phyloP scores from a whole-genome alignment of 2,329 filamentous ascomycete genomes.

The Claviceps capensis region DNA sequence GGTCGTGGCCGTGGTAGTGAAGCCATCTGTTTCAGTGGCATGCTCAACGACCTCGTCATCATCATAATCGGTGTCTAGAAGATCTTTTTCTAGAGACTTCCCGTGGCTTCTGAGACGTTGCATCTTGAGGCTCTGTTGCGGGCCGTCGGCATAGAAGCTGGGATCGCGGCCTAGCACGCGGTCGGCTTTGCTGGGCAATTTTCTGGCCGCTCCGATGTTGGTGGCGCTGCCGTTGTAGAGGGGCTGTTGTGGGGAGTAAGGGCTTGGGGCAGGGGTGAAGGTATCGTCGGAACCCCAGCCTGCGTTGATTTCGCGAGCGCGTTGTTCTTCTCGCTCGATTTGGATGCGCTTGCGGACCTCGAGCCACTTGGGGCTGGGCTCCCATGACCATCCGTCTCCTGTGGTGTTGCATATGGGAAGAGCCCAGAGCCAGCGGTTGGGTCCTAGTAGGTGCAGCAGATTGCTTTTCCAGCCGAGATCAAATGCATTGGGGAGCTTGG shows the following conservation, averaged over 20 bases:
- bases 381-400: conserved; percentile 92
- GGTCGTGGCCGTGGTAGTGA: not conserved
- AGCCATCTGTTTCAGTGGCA: conserved; percentile 7
- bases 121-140: conserved; percentile 28
- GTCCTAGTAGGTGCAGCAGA: conserved; percentile 68
- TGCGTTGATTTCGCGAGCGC: conserved; percentile 48
- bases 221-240: not conserved
- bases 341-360: conserved; percentile 53
- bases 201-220: conserved; percentile 16
- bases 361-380: conserved; percentile 67
- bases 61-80: conserved; percentile 25
- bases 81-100: conserved; percentile 28
- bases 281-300: conserved; percentile 43
- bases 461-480: conserved; percentile 78
- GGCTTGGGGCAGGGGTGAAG: not conserved
- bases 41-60: not conserved
- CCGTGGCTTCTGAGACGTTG: conserved; percentile 33
- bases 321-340: conserved; percentile 43
- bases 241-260: not conserved
- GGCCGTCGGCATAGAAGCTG: conserved; percentile 37
- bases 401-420: conserved; percentile 74
- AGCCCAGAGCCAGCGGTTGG: conserved; percentile 57
- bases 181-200: conserved; percentile 41
- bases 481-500: conserved; percentile 84
- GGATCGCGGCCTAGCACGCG: conserved; percentile 44